These are phyloP conservation scores for Coccomyxa sp. DNA, from an alignment of 139 green algal genomes.

Conservation along the genomic window DNA sequence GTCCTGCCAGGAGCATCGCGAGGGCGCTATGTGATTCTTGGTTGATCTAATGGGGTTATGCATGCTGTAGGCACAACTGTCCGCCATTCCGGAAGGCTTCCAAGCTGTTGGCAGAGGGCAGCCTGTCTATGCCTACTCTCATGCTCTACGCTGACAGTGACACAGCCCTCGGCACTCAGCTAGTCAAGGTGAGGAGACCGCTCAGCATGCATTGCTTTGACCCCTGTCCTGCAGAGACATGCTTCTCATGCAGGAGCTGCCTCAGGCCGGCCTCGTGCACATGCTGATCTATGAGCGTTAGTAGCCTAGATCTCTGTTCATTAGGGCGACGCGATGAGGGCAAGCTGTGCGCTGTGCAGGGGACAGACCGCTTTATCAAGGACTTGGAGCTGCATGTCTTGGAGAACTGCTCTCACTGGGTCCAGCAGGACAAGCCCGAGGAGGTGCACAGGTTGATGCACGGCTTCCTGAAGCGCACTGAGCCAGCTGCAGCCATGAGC, in stretches of 20 bases:
- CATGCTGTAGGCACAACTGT: not conserved
- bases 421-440: slow-evolving; percentile 47
- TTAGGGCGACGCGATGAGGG: not conserved
- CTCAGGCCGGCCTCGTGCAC: not conserved
- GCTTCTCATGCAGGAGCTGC: no score
- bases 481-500: no score
- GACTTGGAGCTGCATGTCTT: slow-evolving; percentile 37
- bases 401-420: slow-evolving; percentile 53
- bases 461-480: not conserved
- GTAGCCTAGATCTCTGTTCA: slow-evolving; percentile 25
- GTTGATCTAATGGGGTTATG: not conserved
- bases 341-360: slow-evolving; percentile 3
- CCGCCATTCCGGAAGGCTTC: not conserved
- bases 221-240: not conserved
- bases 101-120: not conserved
- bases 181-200: not conserved
- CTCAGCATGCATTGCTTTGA: not conserved
- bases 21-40: not conserved
- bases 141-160: not conserved
- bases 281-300: not conserved
- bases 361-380: slow-evolving; percentile 26
- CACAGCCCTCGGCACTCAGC: not conserved
- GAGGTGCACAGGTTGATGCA: slow-evolving; percentile 4
- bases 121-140: not conserved
- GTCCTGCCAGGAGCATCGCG: not conserved